phyloP scores from a whole-genome alignment of 2,329 filamentous ascomycete genomes.

The Zopfia rhizophila region DNA sequence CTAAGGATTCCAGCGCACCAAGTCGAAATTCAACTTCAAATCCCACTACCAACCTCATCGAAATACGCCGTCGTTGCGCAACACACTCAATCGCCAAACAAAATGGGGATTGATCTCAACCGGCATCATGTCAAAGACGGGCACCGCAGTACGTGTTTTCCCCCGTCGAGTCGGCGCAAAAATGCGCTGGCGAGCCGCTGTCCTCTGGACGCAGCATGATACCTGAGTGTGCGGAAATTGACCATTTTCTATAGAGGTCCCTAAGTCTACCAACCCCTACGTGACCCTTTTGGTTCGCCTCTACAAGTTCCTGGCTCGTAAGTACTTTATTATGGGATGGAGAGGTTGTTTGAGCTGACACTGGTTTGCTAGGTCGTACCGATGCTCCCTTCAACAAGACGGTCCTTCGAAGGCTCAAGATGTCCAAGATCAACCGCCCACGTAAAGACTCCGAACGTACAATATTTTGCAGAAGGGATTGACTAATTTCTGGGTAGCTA shows the following conservation, averaged over 20 bases:
- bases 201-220: slow-evolving; percentile 53
- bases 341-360: slow-evolving; percentile 37
- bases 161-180: slow-evolving; percentile 52
- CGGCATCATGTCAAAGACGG: slow-evolving; percentile 71
- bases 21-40: slow-evolving; percentile 8
- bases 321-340: slow-evolving; percentile 54
- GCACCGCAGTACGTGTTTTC: slow-evolving; percentile 70
- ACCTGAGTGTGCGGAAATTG: slow-evolving; percentile 45
- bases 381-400: slow-evolving; percentile 99
- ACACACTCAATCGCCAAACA: slow-evolving; percentile 46
- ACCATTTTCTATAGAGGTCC: slow-evolving; percentile 50
- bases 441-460: slow-evolving; percentile 37
- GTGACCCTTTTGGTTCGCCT: slow-evolving; percentile 98
- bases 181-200: slow-evolving; percentile 50
- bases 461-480: neutral
- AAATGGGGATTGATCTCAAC: slow-evolving; percentile 59
- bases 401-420: slow-evolving; percentile 95
- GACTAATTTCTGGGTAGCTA: slow-evolving; percentile 57
- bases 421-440: slow-evolving; percentile 95
- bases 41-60: slow-evolving; percentile 41
- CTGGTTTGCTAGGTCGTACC: slow-evolving; percentile 76
- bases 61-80: slow-evolving; percentile 38
- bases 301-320: slow-evolving; percentile 96
- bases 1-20: slow-evolving; percentile 26
- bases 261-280: slow-evolving; percentile 98